Percentiles rank a stretch among this genome's conserved stretches.
These are phyloP conservation scores for Magnaporthiopsis incrustans DNA, from an alignment of 2,329 filamentous ascomycete genomes.

Conservation along the genomic window DNA sequence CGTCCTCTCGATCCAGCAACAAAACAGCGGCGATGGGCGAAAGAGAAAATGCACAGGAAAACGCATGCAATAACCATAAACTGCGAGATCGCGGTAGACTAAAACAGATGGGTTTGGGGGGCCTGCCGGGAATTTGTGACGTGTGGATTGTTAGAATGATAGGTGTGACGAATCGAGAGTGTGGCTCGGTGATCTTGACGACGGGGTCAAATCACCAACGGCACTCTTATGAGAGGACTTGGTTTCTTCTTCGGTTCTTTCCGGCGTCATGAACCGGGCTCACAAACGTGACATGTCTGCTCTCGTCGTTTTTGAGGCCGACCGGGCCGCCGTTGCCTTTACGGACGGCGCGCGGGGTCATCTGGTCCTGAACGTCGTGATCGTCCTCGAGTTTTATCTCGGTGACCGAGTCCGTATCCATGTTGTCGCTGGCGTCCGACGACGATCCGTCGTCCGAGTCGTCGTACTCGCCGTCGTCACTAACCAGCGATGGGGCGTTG, in stretches of 20 bases:
- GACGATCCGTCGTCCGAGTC: slow-evolving; percentile 59
- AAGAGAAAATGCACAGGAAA: neutral
- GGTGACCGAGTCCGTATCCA: slow-evolving; percentile 49
- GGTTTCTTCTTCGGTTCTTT: slow-evolving; percentile 22
- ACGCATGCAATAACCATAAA: neutral
- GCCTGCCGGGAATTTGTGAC: neutral
- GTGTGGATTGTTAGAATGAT: neutral
- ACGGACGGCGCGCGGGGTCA: slow-evolving; percentile 30
- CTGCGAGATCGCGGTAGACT: neutral
- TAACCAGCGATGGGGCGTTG: slow-evolving; percentile 71
- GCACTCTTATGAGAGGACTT: slow-evolving; percentile 6
- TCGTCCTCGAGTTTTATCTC: slow-evolving; percentile 56
- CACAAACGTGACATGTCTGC: slow-evolving; percentile 49
- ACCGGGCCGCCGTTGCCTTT: slow-evolving; percentile 33
- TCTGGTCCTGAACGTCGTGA: slow-evolving; percentile 25
- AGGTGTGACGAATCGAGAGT: neutral
- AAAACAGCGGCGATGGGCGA: neutral
- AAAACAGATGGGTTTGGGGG: neutral
- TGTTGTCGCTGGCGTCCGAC: slow-evolving; percentile 47
- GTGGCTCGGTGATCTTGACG: neutral
- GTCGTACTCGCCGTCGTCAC: slow-evolving; percentile 72
- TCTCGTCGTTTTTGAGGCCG: slow-evolving; percentile 45
- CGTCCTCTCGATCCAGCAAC: neutral
- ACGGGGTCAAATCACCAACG: neutral
- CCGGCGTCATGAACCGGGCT: slow-evolving; percentile 37